Percentiles rank a stretch among this genome's conserved stretches.
phyloP scores from a whole-genome alignment of 345 rosid species.

The Pseudoturritis turrita region DNA sequence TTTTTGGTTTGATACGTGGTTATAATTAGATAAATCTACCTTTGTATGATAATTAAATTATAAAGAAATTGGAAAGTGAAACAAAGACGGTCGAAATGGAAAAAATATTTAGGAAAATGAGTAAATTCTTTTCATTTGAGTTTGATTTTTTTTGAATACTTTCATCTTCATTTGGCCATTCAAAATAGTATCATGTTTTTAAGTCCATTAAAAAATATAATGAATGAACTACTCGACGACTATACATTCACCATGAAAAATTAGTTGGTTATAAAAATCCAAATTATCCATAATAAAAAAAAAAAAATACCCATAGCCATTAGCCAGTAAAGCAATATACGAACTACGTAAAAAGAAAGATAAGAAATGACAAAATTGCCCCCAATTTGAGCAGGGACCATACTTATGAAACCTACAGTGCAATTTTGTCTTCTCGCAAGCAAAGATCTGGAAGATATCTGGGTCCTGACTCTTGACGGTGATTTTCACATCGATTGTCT shows the following conservation, averaged over 20 bases:
- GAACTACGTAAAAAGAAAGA: neutral
- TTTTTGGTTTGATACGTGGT: neutral
- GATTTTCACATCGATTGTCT: conserved; percentile 8
- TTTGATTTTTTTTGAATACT: too few species aligned
- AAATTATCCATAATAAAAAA: too few species aligned
- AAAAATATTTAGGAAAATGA: too few species aligned
- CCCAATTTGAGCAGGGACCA: conserved; percentile 5
- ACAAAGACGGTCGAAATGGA: too few species aligned
- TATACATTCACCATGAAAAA: too few species aligned
- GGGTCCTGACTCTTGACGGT: conserved; percentile 14
- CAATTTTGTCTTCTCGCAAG: neutral
- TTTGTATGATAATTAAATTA: neutral
- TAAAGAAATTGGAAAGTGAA: neutral
- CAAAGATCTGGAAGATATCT: conserved; percentile 27
- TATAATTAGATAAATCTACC: neutral
- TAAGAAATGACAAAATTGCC: neutral
- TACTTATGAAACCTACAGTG: neutral
- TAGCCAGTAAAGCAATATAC: neutral
- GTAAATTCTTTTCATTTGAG: too few species aligned
- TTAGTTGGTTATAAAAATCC: too few species aligned
- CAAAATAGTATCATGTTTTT: too few species aligned
- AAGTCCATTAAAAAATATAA: too few species aligned
- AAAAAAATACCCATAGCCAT: too few species aligned
- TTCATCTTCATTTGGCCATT: too few species aligned
- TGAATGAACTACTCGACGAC: too few species aligned